phyloP scores from a whole-genome alignment of 306 rosid genomes.

The Delonix regia region DNA sequence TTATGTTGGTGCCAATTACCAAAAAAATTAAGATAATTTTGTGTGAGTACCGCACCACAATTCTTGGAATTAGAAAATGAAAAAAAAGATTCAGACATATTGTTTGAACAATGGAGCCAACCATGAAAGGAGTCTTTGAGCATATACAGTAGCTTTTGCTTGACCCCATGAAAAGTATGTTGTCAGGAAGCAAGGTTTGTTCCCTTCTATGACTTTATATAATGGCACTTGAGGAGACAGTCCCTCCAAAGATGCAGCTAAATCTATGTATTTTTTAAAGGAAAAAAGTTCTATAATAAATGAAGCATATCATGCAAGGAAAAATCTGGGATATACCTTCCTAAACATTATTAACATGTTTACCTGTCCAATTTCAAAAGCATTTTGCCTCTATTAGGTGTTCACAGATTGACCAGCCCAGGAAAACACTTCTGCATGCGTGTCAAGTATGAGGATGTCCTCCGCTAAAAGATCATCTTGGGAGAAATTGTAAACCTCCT shows the following conservation, averaged over 20 bases:
- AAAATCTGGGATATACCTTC: conserved; percentile 28
- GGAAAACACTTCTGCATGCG: conserved; percentile 90
- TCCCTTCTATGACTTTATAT: conserved; percentile 92
- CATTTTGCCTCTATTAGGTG: conserved; percentile 73
- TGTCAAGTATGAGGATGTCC: conserved; percentile 83
- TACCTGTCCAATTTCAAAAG: conserved; percentile 87
- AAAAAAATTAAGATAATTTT: too few relatives aligned
- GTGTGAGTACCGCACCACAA: too few relatives aligned
- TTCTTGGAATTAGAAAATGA: too few relatives aligned
- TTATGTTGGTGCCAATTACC: too few relatives aligned
- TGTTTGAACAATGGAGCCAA: too few relatives aligned
- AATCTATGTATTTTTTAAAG: conserved; percentile 77
- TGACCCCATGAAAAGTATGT: conserved; percentile 88
- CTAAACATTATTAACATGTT: conserved; percentile 19
- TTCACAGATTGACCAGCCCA: conserved; percentile 91
- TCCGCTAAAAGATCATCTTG: conserved; percentile 91
- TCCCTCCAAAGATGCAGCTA: conserved; percentile 81
- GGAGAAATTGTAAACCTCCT: too few relatives aligned
- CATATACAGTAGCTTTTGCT: conserved; percentile 72
- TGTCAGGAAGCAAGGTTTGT: conserved; percentile 93
- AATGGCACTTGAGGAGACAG: conserved; percentile 75
- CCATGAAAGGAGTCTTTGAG: too few relatives aligned
- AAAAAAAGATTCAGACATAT: too few relatives aligned
- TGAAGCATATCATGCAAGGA: conserved; percentile 9
- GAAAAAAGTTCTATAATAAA: conserved; percentile 10